Conservation (phyloP, 768 basidiomycete genomes). For the Lactarius trivialis region DNA sequence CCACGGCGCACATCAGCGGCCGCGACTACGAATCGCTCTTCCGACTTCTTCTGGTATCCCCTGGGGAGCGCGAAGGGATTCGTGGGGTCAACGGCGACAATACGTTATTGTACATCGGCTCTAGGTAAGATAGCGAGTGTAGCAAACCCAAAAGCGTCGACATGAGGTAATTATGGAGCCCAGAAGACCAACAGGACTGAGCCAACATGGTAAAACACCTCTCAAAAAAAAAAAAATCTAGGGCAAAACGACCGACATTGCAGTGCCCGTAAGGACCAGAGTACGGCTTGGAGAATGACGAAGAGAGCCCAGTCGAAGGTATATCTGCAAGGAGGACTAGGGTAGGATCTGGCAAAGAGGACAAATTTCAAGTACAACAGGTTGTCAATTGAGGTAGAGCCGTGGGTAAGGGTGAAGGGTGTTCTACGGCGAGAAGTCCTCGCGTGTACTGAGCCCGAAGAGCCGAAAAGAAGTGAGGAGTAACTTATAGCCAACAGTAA, state of each 20-base stretch:
- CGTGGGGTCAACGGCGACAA: conserved; percentile 65
- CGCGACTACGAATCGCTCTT: conserved; percentile 44
- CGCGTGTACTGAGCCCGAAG: conserved; percentile 75
- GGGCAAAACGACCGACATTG: conserved; percentile 19
- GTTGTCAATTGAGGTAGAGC: conserved; percentile 18
- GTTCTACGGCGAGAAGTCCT: conserved; percentile 74
- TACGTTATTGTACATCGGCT: conserved; percentile 40
- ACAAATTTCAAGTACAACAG: conserved; percentile 18
- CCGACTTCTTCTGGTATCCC: conserved; percentile 30
- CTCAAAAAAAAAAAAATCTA: background rate
- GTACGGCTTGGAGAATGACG: conserved; percentile 62
- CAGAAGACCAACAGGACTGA: conserved; percentile 74
- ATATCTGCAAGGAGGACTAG: conserved; percentile 71
- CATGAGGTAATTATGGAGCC: conserved; percentile 18
- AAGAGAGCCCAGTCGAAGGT: conserved; percentile 74
- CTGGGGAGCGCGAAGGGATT: conserved; percentile 35
- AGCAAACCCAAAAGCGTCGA: conserved; percentile 40
- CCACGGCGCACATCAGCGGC: conserved; percentile 52
- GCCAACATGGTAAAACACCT: conserved; percentile 35
- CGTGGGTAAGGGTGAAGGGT: conserved; percentile 48
- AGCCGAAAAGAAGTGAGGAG: conserved; percentile 59
- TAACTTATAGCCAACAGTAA: conserved; percentile 63
- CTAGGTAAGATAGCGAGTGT: conserved; percentile 49
- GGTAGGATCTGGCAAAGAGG: conserved; percentile 51
- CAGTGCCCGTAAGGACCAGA: conserved; percentile 48